Conservation (phyloP, 2,329 filamentous ascomycete genomes). For the Cladosporium austrohemisphaericum region DNA sequence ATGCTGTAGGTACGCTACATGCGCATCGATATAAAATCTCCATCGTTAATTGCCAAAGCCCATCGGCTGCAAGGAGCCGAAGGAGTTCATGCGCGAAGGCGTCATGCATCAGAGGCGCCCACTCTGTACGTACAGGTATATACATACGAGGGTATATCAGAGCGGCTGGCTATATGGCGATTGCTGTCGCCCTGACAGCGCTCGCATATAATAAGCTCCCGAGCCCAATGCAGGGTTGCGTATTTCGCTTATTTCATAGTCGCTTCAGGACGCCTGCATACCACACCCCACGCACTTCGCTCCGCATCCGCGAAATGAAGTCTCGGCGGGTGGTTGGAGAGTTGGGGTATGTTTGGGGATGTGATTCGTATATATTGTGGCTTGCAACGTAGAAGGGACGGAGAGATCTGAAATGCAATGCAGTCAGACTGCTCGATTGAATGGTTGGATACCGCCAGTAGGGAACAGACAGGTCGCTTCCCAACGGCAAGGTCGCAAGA, state of each 20-base stretch:
- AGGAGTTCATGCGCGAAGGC: conserved; percentile 7
- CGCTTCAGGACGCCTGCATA: neutral
- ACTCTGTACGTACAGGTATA: neutral
- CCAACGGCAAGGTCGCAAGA: neutral
- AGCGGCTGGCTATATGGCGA: neutral
- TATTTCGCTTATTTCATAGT: neutral
- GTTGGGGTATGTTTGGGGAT: conserved; percentile 4
- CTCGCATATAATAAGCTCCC: conserved; percentile 3
- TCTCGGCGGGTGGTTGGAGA: neutral
- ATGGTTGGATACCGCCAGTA: neutral
- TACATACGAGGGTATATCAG: conserved; percentile 1
- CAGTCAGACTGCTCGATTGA: neutral
- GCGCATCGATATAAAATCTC: no score
- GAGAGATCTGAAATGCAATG: neutral
- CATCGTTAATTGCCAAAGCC: no score
- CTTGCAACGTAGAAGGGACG: neutral
- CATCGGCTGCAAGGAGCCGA: conserved; percentile 9
- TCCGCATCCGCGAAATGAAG: no score
- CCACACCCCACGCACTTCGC: conserved; percentile 1
- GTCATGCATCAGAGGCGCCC: conserved; percentile 1
- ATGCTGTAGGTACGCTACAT: no score
- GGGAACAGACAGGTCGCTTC: conserved; percentile 1
- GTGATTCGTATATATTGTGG: conserved; percentile 4
- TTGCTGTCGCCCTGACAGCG: neutral
- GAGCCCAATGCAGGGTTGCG: neutral